These are phyloP conservation scores for Chrysopogon serrulatus DNA, from an alignment of 176 grass and related monocot genomes.

Conservation along the genomic window DNA sequence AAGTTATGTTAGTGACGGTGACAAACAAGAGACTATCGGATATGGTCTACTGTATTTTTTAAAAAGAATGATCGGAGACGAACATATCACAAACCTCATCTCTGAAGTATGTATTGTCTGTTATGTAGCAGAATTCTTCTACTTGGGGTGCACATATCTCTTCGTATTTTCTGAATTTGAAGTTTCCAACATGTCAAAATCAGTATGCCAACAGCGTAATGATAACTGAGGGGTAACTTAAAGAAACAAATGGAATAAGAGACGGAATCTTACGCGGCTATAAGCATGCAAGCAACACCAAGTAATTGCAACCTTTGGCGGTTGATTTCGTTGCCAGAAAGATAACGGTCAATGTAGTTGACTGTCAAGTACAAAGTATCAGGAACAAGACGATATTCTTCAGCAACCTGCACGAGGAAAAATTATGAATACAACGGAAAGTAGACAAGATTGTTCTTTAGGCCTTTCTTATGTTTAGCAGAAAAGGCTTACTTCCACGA, in stretches of 20 bases:
- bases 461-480: neutral
- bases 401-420: slow-evolving; percentile 57
- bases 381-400: slow-evolving; percentile 94
- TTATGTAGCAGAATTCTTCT: slow-evolving; percentile 99
- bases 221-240: neutral
- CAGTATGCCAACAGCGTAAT: neutral
- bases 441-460: neutral
- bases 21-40: neutral
- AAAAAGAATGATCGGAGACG: neutral
- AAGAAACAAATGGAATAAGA: neutral
- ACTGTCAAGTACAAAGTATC: slow-evolving; percentile 93
- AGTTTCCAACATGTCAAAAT: neutral
- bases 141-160: slow-evolving; percentile 98
- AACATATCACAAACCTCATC: slow-evolving; percentile 58
- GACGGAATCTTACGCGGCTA: slow-evolving; percentile 84
- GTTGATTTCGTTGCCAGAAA: slow-evolving; percentile 94
- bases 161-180: slow-evolving; percentile 81
- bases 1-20: neutral
- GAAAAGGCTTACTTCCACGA: slow-evolving; percentile 81
- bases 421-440: neutral
- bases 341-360: slow-evolving; percentile 89
- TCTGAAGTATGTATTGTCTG: slow-evolving; percentile 98
- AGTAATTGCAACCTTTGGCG: slow-evolving; percentile 91
- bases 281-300: slow-evolving; percentile 96
- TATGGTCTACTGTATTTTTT: neutral